Base-by-base conservation (phyloP, 2,329 filamentous ascomycete genomes). In the Pleomassaria siparia region DNA sequence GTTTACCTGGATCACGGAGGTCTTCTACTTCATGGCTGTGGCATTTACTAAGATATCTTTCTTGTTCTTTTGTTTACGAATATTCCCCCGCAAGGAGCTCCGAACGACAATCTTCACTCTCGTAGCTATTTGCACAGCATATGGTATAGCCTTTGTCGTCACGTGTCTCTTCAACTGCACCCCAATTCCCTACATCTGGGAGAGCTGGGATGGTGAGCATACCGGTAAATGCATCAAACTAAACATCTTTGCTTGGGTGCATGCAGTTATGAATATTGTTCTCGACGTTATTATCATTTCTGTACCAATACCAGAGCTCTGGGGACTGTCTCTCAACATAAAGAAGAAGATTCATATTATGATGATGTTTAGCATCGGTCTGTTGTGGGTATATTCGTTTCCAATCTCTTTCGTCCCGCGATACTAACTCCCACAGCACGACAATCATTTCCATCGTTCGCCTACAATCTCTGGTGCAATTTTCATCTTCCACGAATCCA, bases 381-480 rank as follows among this genome's bases (percentile, higher is more conserved):
- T 70, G 35, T 67, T 74, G 71, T 72, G 33, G 49, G 50, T 46
- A 71, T 68, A 57, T 78, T 21, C 51, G 59, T 3, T 40, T 40
- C 20, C 16, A 10, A 4, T 49, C 76, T 21, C 3, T 42, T 29
- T n/a, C 24, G 9, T 11, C 4, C 11, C 8, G 16, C 8, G 13
- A 18, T 21, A 33, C 29, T 18, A 51, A 25, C 20, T 18, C 51
- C 36, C 44, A 58, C 46, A 44, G 21, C 29, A 46, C 51, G 12
- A 54, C 54, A 2, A 51, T 76, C 11, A 61, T 75, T 26, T 73
- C 71, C 37, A 65, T 72, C 39, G 49, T 76, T 21, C 71, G 73
- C 3, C 58, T 76, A 2, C 60, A 64, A n/a, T 67, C 70, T 2
- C 60, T 76, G 10, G 64, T 75, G 37, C 49, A 63, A 26, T 75